These are phyloP conservation scores for Xylaria telfairii DNA, from an alignment of 495 filamentous ascomycete genomes.

Conservation along the genomic window DNA sequence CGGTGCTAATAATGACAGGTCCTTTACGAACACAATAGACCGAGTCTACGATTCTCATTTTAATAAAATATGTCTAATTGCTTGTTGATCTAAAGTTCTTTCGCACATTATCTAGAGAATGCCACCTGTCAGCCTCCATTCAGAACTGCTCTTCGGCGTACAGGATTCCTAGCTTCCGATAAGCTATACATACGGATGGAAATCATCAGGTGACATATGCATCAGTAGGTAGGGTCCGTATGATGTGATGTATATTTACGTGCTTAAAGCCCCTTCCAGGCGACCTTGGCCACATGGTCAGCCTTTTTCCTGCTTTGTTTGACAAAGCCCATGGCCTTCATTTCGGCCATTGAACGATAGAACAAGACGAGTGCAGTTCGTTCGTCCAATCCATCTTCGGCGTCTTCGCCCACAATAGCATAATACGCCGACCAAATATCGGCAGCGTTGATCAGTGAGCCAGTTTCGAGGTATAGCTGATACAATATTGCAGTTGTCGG, in stretches of 20 bases:
- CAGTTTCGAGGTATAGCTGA: slow-evolving; percentile 89
- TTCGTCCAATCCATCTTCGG: slow-evolving; percentile 52
- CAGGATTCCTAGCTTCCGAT: not conserved
- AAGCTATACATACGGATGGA: not conserved
- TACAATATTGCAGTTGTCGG: slow-evolving; percentile 85
- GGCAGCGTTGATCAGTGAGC: slow-evolving; percentile 82
- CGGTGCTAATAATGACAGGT: not conserved
- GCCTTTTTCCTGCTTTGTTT: slow-evolving; percentile 89
- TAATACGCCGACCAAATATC: slow-evolving; percentile 92
- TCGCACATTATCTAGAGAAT: not conserved
- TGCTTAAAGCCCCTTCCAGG: slow-evolving; percentile 46
- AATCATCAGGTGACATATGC: not conserved
- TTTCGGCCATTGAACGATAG: slow-evolving; percentile 80
- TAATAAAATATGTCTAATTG: not conserved
- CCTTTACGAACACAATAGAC: not conserved
- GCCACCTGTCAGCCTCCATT: not conserved
- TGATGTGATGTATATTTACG: not conserved
- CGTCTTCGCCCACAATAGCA: slow-evolving; percentile 71
- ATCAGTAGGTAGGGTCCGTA: not conserved
- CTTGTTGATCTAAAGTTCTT: not conserved
- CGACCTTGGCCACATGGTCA: slow-evolving; percentile 86
- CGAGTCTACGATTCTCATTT: not conserved
- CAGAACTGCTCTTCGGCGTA: not conserved
- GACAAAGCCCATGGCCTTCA: slow-evolving; percentile 83
- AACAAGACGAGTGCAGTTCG: slow-evolving; percentile 71